phyloP scores from a whole-genome alignment of 2,329 filamentous ascomycete genomes.

The Metarhizium album region DNA sequence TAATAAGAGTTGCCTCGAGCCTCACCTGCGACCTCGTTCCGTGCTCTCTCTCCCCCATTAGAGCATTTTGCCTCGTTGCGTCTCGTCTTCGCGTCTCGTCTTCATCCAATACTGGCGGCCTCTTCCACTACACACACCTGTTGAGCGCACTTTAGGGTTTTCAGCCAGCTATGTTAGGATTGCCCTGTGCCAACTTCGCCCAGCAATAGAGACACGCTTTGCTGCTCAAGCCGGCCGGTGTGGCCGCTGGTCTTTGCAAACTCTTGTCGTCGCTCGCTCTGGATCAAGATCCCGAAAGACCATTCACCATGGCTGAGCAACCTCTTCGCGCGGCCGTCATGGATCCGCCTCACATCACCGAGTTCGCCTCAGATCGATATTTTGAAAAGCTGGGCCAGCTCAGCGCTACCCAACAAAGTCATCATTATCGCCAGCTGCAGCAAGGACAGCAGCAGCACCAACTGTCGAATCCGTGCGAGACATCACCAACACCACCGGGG shows the following conservation, averaged over 20 bases:
- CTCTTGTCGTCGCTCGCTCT: slow-evolving; percentile 13
- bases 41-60: neutral
- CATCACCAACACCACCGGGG: slow-evolving; percentile 11
- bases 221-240: slow-evolving; percentile 17
- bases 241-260: slow-evolving; percentile 12
- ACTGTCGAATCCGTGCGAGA: neutral
- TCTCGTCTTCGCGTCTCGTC: neutral
- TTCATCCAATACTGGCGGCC: neutral
- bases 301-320: slow-evolving; percentile 22
- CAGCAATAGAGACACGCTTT: slow-evolving; percentile 22
- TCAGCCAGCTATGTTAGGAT: slow-evolving; percentile 20
- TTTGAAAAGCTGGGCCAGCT: slow-evolving; percentile 50
- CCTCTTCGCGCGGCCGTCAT: slow-evolving; percentile 28
- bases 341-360: slow-evolving; percentile 53
- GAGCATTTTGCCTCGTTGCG: too few species aligned
- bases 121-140: neutral
- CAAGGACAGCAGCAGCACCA: slow-evolving; percentile 28
- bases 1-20: neutral
- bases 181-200: slow-evolving; percentile 10
- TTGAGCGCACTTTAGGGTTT: neutral
- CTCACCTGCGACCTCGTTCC: neutral
- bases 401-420: slow-evolving; percentile 33
- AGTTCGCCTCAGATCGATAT: slow-evolving; percentile 56
- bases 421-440: slow-evolving; percentile 27
- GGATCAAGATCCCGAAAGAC: slow-evolving; percentile 2